phyloP scores from a whole-genome alignment of 192 early-diverging fungal genomes.

The Coemansia sp. region DNA sequence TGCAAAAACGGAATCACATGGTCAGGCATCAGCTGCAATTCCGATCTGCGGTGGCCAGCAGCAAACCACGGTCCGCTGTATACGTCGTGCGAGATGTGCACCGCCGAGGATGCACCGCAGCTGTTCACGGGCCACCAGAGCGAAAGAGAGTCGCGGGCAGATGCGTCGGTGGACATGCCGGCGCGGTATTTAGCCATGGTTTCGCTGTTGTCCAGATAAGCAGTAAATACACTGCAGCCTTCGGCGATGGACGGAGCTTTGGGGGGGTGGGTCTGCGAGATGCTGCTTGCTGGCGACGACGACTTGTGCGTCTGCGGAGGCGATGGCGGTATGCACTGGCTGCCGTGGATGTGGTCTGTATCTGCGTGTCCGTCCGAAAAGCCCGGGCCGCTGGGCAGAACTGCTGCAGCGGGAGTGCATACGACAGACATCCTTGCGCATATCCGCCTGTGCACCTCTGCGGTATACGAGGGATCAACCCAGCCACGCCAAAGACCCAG shows the following conservation, averaged over 20 bases:
- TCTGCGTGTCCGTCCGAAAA: background rate
- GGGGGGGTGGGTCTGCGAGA: background rate
- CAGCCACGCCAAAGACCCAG: conserved; percentile 47
- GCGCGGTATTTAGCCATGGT: conserved; percentile 21
- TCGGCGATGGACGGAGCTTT: background rate
- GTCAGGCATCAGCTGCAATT: conserved; percentile 16
- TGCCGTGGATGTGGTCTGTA: background rate
- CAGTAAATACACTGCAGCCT: conserved; percentile 11
- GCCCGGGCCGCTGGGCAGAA: background rate
- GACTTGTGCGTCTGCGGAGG: conserved; percentile 30
- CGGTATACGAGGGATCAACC: conserved; percentile 29
- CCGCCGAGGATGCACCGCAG: background rate
- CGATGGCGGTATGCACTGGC: conserved; percentile 18
- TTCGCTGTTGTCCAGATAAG: conserved; percentile 25
- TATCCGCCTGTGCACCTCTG: conserved; percentile 24
- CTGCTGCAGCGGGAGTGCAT: background rate
- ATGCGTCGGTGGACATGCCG: conserved; percentile 27
- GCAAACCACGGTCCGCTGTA: conserved; percentile 47
- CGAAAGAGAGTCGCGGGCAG: conserved; percentile 26
- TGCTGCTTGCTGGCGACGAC: conserved; percentile 11
- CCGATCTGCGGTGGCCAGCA: conserved; percentile 13
- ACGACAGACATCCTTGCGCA: conserved; percentile 14
- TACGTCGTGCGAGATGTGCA: conserved; percentile 18
- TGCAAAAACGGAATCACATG: conserved; percentile 45
- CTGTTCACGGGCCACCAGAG: conserved; percentile 24